phyloP scores from a whole-genome alignment of 768 basidiomycete species.

The Austroboletus eburneus region DNA sequence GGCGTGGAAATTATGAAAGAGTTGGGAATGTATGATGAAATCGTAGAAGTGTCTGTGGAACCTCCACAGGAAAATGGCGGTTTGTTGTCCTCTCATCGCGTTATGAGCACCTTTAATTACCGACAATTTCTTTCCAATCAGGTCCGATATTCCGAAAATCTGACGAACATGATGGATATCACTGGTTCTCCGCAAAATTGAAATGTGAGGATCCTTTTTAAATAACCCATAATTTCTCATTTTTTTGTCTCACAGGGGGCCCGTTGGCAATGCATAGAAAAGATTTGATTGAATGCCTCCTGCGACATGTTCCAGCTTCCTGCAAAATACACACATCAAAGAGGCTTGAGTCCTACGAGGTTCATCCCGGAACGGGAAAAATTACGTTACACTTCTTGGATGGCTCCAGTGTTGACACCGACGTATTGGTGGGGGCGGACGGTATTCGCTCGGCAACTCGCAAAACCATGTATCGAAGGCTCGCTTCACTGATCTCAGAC shows the following conservation, averaged over 20 bases:
- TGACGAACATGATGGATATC: constrained; percentile 31
- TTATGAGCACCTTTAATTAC: not conserved
- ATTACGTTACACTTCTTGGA: constrained; percentile 36
- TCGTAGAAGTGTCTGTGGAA: constrained; percentile 13
- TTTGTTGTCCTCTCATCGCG: constrained; percentile 1
- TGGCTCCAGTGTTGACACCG: constrained; percentile 33
- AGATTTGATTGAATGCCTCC: constrained; percentile 33
- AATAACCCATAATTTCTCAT: not conserved
- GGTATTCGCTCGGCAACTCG: constrained; percentile 39
- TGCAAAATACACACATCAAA: constrained; percentile 35
- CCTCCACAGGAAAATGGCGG: constrained; percentile 19
- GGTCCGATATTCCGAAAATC: constrained; percentile 30
- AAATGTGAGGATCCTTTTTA: constrained; percentile 17
- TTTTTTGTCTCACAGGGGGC: constrained; percentile 23
- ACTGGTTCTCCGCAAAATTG: constrained; percentile 22
- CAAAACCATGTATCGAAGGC: constrained; percentile 20
- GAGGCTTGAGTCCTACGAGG: constrained; percentile 31
- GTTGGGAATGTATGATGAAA: constrained; percentile 37
- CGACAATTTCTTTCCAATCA: constrained; percentile 2
- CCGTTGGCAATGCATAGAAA: constrained; percentile 33
- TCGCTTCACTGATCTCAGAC: constrained; percentile 8
- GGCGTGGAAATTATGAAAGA: constrained; percentile 41
- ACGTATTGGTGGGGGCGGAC: constrained; percentile 42
- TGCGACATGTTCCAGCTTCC: constrained; percentile 24
- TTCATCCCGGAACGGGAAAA: constrained; percentile 14